Evolutionary conservation across 805 yeast genomes (phyloP).

Genomic region (Wickerhamomyces tratensis): DNA sequence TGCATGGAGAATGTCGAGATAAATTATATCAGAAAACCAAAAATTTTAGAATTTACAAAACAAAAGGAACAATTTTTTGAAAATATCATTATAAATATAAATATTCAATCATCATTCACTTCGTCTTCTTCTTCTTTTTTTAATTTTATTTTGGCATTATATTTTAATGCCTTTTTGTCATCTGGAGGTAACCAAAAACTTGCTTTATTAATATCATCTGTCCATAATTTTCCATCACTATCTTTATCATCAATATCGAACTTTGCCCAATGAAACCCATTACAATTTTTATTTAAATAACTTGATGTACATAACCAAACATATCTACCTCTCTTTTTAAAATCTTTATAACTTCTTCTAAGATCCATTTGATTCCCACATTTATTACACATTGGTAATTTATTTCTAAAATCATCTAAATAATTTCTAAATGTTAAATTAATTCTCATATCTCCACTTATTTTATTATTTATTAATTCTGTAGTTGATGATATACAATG

Average conservation of each 20-base stretch:
- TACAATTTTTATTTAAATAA: slow-evolving; percentile 35
- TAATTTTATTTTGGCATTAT: slow-evolving; percentile 6
- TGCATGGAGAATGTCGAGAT: slow-evolving; percentile 9
- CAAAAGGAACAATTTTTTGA: neutral
- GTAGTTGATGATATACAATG: slow-evolving; percentile 48
- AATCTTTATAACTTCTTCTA: slow-evolving; percentile 42
- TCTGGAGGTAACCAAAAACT: slow-evolving; percentile 39
- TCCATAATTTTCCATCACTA: slow-evolving; percentile 18
- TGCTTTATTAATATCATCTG: slow-evolving; percentile 23
- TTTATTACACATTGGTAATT: slow-evolving; percentile 33
- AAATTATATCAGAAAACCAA: too few species aligned
- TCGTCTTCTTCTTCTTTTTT: neutral
- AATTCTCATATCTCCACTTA: slow-evolving; percentile 41
- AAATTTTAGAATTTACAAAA: too few species aligned
- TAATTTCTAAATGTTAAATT: slow-evolving; percentile 60
- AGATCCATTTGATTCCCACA: slow-evolving; percentile 37
- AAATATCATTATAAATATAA: too few species aligned
- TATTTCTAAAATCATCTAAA: slow-evolving; percentile 24
- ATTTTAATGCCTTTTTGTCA: slow-evolving; percentile 21
- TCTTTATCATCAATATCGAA: slow-evolving; percentile 17
- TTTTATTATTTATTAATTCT: slow-evolving; percentile 33
- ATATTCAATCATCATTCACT: too few species aligned
- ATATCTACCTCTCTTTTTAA: slow-evolving; percentile 41
- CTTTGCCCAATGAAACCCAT: slow-evolving; percentile 41
- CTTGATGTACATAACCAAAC: slow-evolving; percentile 55